These are phyloP conservation scores for Verbascum thapsus DNA, from an alignment of 257 asterid genomes.

Conservation along the genomic window DNA sequence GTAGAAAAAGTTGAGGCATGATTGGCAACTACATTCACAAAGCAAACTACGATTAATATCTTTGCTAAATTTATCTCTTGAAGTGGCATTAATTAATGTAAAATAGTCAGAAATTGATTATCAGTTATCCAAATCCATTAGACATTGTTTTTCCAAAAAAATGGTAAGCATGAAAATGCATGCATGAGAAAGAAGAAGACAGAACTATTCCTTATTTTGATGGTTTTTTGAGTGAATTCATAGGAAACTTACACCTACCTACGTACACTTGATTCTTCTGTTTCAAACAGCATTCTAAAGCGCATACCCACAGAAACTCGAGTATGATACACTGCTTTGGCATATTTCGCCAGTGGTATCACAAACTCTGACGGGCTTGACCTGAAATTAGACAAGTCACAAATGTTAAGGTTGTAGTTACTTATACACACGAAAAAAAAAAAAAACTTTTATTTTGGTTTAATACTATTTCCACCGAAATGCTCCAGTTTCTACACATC, in stretches of 20 bases:
- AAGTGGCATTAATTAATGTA: not conserved
- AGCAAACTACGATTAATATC: too few relatives aligned
- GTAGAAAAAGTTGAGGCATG: too few relatives aligned
- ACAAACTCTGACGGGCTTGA: conserved; percentile 90
- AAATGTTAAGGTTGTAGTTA: conserved; percentile 4
- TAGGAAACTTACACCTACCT: conserved; percentile 52
- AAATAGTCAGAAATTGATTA: not conserved
- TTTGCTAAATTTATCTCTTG: not conserved
- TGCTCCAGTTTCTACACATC: too few relatives aligned
- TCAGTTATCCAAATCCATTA: not conserved
- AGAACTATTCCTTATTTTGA: not conserved
- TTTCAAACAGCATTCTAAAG: conserved; percentile 91
- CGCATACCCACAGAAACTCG: conserved; percentile 95
- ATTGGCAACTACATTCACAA: too few relatives aligned
- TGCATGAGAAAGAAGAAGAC: not conserved
- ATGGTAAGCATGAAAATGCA: conserved; percentile 5
- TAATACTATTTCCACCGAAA: too few relatives aligned
- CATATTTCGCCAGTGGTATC: conserved; percentile 81
- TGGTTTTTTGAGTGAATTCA: not conserved
- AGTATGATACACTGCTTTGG: conserved; percentile 83
- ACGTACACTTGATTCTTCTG: conserved; percentile 93
- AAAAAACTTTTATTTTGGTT: too few relatives aligned
- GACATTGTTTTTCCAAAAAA: too few relatives aligned
- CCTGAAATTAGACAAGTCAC: conserved; percentile 44
- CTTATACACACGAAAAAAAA: conserved; percentile 15